These are phyloP conservation scores for Lichtheimia ornata DNA, from an alignment of 371 early-diverging fungal species.

Conservation along the genomic window DNA sequence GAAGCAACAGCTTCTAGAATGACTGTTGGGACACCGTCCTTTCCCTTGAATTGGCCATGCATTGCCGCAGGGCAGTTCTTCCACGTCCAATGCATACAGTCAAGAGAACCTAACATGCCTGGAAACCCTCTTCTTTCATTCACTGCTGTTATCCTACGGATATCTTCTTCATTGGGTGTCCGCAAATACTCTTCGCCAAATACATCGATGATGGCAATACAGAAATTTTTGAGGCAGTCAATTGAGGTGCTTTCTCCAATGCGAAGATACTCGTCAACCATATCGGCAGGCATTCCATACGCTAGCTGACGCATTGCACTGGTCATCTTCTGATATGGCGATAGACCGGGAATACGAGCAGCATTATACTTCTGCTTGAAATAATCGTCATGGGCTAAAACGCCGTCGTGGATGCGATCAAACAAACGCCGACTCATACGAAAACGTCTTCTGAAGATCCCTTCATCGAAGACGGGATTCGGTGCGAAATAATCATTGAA, in stretches of 20 bases:
- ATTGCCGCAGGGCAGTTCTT: background rate
- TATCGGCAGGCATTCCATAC: background rate
- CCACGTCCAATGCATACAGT: too few species aligned
- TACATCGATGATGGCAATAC: background rate
- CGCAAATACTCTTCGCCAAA: background rate
- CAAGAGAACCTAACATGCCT: background rate
- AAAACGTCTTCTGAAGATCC: background rate
- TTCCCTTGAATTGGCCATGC: background rate
- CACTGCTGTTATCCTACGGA: background rate
- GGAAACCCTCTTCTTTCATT: background rate
- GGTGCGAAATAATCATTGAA: too few species aligned
- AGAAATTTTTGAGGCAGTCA: background rate
- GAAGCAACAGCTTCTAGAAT: constrained; percentile 3
- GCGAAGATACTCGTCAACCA: background rate
- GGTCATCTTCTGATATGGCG: background rate
- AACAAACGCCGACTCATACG: background rate
- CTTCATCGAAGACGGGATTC: too few species aligned
- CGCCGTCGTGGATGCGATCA: background rate
- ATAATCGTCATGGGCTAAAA: background rate
- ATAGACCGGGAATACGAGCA: background rate
- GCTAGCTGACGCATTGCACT: background rate
- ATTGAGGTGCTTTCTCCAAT: background rate
- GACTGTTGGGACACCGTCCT: background rate
- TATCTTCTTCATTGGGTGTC: background rate
- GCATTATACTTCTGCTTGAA: background rate